These are phyloP conservation scores for Aphanomyces stellatus DNA, from an alignment of 352 stramenopile species.

Conservation along the genomic window DNA sequence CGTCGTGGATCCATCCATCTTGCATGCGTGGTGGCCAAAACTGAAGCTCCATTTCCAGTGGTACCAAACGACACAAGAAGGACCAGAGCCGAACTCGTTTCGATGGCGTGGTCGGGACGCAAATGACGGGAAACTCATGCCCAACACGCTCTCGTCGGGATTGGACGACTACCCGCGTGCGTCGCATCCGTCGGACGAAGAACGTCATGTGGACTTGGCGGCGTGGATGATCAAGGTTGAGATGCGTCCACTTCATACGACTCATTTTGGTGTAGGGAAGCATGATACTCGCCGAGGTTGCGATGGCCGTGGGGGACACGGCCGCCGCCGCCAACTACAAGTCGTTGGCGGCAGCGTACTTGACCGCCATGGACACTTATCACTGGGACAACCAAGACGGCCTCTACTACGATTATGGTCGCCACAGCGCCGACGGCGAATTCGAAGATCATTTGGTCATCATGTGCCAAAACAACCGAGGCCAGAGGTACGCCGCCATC, in stretches of 20 bases:
- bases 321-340: conserved; percentile 26
- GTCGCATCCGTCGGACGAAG: conserved; percentile 50
- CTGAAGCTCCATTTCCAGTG: conserved; percentile 69
- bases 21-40: conserved; percentile 56
- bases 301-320: conserved; percentile 28
- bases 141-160: conserved; percentile 88
- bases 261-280: conserved; percentile 25
- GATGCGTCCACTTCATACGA: not conserved
- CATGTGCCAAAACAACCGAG: conserved; percentile 29
- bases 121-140: conserved; percentile 70
- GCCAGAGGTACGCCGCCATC: not conserved
- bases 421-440: conserved; percentile 61
- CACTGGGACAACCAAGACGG: conserved; percentile 64
- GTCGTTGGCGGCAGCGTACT: conserved; percentile 30
- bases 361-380: conserved; percentile 37
- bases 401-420: conserved; percentile 73
- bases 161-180: conserved; percentile 90
- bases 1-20: conserved; percentile 21
- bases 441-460: conserved; percentile 61
- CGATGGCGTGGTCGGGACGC: conserved; percentile 71
- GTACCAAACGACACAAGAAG: conserved; percentile 56
- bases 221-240: conserved; percentile 79
- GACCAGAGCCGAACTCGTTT: conserved; percentile 36
- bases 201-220: conserved; percentile 88
- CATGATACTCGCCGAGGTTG: conserved; percentile 42